Conservation (phyloP, 148 eudicot genomes). For the Amaranthus hypochondriacus region DNA sequence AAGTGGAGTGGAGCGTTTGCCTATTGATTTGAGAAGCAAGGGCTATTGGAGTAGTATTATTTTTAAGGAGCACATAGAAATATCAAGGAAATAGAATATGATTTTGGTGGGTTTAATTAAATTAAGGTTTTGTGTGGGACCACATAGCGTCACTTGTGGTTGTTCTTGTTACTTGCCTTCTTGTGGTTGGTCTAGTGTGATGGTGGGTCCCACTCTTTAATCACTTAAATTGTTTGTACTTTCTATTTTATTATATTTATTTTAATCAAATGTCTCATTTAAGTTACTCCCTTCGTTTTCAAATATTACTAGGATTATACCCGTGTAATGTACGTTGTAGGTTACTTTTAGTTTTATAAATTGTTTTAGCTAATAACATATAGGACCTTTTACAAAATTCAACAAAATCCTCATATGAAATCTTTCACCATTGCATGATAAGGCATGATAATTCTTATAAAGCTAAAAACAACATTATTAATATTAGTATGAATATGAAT, state of each 20-base stretch:
- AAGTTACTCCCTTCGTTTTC: too few relatives aligned
- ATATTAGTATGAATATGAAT: too few relatives aligned
- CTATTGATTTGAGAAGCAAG: conserved; percentile 10
- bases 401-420: background rate
- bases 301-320: too few relatives aligned
- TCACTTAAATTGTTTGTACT: background rate
- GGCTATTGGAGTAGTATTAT: conserved; percentile 1
- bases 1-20: background rate
- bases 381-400: too few relatives aligned
- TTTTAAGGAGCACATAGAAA: conserved; percentile 5
- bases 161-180: conserved; percentile 13
- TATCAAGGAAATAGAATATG: background rate
- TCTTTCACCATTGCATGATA: too few relatives aligned
- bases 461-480: too few relatives aligned
- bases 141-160: conserved; percentile 15
- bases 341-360: too few relatives aligned
- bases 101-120: conserved; percentile 10
- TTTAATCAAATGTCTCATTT: too few relatives aligned
- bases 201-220: conserved; percentile 1
- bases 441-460: too few relatives aligned
- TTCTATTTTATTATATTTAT: background rate
- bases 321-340: too few relatives aligned
- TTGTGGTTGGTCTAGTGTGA: conserved; percentile 1
- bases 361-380: too few relatives aligned
- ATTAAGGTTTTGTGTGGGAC: conserved; percentile 16